phyloP scores from a whole-genome alignment of 176 grass and related monocot species.

The Chrysopogon serrulatus region DNA sequence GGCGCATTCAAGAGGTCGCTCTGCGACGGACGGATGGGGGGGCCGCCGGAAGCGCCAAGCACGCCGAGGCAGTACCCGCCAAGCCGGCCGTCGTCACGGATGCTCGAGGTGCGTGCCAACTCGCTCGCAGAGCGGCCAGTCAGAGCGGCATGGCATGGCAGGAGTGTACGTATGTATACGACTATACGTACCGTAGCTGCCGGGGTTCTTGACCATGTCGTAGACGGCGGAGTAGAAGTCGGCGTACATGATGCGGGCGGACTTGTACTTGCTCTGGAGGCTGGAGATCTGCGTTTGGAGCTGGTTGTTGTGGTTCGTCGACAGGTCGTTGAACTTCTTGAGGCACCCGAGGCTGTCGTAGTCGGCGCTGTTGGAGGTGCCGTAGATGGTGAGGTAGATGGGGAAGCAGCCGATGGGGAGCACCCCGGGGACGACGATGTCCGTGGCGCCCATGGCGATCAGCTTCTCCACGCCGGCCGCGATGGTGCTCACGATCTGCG shows the following conservation, averaged over 20 bases:
- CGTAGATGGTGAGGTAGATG: constrained; percentile 54
- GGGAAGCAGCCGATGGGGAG: constrained; percentile 76
- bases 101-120: neutral
- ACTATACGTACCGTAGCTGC: constrained; percentile 39
- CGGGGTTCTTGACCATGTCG: constrained; percentile 52
- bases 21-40: neutral
- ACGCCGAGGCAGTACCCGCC: neutral
- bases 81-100: neutral
- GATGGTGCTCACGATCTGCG: constrained; percentile 38
- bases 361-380: constrained; percentile 29
- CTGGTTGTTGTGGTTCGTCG: constrained; percentile 42
- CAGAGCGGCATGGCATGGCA: too few species aligned
- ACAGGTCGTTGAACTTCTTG: constrained; percentile 57
- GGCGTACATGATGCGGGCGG: constrained; percentile 49
- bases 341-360: constrained; percentile 51
- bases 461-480: constrained; percentile 49
- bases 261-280: constrained; percentile 43
- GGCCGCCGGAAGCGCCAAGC: neutral
- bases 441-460: constrained; percentile 48
- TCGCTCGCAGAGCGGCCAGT: neutral
- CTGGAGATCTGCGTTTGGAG: neutral
- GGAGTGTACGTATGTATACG: neutral
- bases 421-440: constrained; percentile 49
- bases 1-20: neutral
- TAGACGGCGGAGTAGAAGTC: constrained; percentile 55